Base-by-base conservation (phyloP, 345 rosid species). In the Microcos paniculata region DNA sequence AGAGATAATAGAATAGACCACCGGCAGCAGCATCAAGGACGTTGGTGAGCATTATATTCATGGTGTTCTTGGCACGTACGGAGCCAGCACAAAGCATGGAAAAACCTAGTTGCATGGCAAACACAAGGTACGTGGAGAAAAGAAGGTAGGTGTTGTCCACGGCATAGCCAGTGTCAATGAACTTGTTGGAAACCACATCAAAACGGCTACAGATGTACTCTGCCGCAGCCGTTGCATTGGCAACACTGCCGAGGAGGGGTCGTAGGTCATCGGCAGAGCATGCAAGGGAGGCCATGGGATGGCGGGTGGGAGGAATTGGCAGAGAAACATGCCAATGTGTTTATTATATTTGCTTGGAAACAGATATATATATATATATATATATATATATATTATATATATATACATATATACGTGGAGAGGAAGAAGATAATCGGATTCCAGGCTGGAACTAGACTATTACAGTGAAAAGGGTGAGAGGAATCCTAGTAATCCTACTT, bases 31-130 rank as follows among this genome's bases (percentile, higher is more conserved):
- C 89, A 51, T 87, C 91, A 26, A 87, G 83, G 46, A 87, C 88
- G 19, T 88, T 85, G 59, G 89, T 86, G 48, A 88, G 87, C 89
- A 88, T 88, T 88, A n/a, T n/a, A n/a, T n/a, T n/a, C n/a, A n/a
- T n/a, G n/a, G n/a, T n/a, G n/a, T n/a, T n/a, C n/a, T n/a, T 88
- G 40, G 89, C 89, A n/a, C 89, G 81, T 4, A 88, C 89, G 0
- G 89, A 87, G 23, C 89, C 89, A 1, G 91, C 89, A 42, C 87
- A 84, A 7, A 84, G 80, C 91, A 88, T 76, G 64, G 89, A 85
- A 48, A 88, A 88, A 65, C 92, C 90, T 1, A 86, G 80, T 61
- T 88, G 88, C 88, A 84, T 88, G 74, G 86, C 75, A 52, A 88
- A 88, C 16, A 86, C 89, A 8, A 88, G 88, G 73, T 86, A 84